phyloP scores from a whole-genome alignment of 1,284 basidiomycete genomes.

The Hypsizygus ulmarius region DNA sequence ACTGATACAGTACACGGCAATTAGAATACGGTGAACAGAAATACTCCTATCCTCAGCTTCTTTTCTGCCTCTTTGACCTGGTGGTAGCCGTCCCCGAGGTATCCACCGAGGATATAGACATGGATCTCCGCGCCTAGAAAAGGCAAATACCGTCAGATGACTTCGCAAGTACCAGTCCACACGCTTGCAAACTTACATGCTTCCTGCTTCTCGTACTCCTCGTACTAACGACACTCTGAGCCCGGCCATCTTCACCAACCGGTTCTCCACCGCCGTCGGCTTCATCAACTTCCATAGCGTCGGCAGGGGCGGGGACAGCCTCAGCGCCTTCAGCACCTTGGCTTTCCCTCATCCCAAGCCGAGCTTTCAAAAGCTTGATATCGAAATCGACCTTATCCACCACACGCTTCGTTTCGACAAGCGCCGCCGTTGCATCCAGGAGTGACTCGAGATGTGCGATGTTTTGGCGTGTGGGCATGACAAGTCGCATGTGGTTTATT shows the following conservation, averaged over 20 bases:
- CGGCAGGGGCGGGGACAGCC: conserved; percentile 28
- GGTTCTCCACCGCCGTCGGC: conserved; percentile 36
- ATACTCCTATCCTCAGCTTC: conserved; percentile 29
- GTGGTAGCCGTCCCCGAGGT: conserved; percentile 52
- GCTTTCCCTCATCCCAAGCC: conserved; percentile 57
- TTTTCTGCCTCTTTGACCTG: conserved; percentile 58
- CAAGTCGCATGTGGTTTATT: conserved; percentile 69
- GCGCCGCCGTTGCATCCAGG: conserved; percentile 63
- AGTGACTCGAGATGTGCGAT: conserved; percentile 70
- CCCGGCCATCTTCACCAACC: conserved; percentile 52
- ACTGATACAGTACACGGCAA: background rate
- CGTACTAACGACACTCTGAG: conserved; percentile 64
- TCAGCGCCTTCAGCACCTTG: conserved; percentile 36
- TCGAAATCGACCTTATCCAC: conserved; percentile 86
- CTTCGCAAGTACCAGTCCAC: background rate
- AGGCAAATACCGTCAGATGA: background rate
- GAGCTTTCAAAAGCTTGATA: conserved; percentile 64
- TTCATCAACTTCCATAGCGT: conserved; percentile 46
- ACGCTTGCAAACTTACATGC: conserved; percentile 41
- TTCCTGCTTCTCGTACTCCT: conserved; percentile 57
- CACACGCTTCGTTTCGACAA: conserved; percentile 87
- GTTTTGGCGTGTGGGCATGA: conserved; percentile 90
- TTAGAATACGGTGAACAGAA: no score
- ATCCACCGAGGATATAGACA: conserved; percentile 67
- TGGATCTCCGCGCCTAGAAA: conserved; percentile 52